Evolutionary conservation across 1,139 yeast genomes (phyloP), one percentile per base, ranked within the genome.

Genomic region (Geotrichum macrosporum): DNA sequence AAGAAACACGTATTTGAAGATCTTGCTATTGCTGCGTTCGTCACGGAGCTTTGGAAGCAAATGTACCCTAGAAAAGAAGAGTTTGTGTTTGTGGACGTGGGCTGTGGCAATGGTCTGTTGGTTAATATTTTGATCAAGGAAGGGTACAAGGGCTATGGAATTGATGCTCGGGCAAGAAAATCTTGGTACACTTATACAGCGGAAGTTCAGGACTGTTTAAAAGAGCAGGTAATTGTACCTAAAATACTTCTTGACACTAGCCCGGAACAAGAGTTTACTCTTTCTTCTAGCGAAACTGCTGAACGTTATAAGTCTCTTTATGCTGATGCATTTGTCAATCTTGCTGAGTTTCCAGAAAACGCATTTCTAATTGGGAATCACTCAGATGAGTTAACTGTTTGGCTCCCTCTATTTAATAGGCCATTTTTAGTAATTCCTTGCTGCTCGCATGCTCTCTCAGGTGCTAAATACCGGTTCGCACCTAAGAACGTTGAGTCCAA

Each of bases 1-100:
- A 77, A 81, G 57, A 92, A 92, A 63, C 98, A 92, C 66, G 97
- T 89, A 0, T 92, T 89, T 68, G 98, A 92, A 69, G 98, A 92
- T 62, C 75, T 92, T 48, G 95, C 96, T 1, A 89, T 92, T 56
- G 97, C 97, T 0, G 95, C 97, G 0, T 92, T 89, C 58, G 70
- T 92, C 50, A 84, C 89, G n/a, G 95, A 86, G 63, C 73, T 86
- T 33, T 89, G 97, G 97, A 69, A 68, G 5, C 69, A 74, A 39
- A 76, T 77, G 49, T 84, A 81, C 55, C 64, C 62, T n/a, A 44
- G 65, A 33, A 70, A 71, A 29, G 60, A 67, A 2, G 69, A 69
- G 13, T 79, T 86, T 61, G 80, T 82, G 55, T 89, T 89, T 61
- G 75, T 94, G 52, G 98, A 92, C 64, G 65, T 89, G 48, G 98